Evolutionary conservation across 2,329 filamentous ascomycete genomes (phyloP).

Genomic region (Fusarium goolgardi): DNA sequence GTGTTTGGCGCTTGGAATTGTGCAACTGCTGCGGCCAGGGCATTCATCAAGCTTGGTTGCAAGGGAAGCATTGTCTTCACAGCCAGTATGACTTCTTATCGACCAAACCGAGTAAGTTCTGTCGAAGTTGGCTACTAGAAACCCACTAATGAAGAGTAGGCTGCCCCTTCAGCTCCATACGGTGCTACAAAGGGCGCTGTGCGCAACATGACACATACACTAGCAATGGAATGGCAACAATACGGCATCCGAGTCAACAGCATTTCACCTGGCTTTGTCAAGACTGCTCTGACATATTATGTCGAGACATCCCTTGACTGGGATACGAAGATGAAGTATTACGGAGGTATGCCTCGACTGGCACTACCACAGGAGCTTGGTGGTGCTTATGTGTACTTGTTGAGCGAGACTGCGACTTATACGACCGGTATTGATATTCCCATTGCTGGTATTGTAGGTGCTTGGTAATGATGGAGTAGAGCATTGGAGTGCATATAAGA

Average conservation of each 20-base stretch:
- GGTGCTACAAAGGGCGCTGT: background rate
- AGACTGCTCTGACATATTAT: background rate
- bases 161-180: background rate
- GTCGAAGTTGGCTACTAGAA: no score
- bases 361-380: background rate
- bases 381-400: background rate
- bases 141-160: no score
- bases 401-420: background rate
- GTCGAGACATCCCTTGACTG: background rate
- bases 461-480: rapidly evolving
- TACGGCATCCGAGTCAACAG: background rate
- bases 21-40: background rate
- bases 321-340: background rate
- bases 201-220: background rate
- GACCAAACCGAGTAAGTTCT: background rate
- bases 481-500: no score
- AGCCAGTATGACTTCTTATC: background rate
- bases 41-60: background rate
- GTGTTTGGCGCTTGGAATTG: background rate
- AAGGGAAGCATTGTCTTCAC: background rate
- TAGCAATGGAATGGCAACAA: background rate
- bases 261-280: background rate
- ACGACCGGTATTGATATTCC: background rate
- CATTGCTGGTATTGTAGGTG: background rate
- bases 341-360: background rate